These are phyloP conservation scores for Psilocybe sp. DNA, from an alignment of 768 basidiomycete species.

Conservation along the genomic window DNA sequence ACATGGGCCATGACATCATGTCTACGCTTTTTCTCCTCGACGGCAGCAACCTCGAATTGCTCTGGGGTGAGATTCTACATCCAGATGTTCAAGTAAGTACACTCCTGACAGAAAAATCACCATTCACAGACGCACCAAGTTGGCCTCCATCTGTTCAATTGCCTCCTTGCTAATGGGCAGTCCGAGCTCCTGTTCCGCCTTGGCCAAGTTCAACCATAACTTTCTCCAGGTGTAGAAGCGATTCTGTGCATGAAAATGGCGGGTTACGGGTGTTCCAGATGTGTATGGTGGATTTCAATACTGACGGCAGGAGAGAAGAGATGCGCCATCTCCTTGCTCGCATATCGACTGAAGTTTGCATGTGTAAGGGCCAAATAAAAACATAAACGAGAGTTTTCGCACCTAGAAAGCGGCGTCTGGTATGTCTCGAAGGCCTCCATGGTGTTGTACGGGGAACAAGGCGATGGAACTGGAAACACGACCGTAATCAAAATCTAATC, in stretches of 20 bases:
- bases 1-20: constrained; percentile 99
- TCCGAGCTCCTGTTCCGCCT: constrained; percentile 94
- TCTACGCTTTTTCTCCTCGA: constrained; percentile 94
- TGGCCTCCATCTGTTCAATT: constrained; percentile 90
- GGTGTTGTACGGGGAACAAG: no score
- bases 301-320: constrained; percentile 91
- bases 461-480: no score
- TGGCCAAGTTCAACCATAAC: constrained; percentile 94
- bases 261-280: background rate
- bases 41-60: constrained; percentile 89
- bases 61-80: constrained; percentile 74
- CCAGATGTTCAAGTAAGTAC: background rate
- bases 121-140: constrained; percentile 54
- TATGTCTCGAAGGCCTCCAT: constrained; percentile 74
- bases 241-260: constrained; percentile 50
- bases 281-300: constrained; percentile 10
- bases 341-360: constrained; percentile 75
- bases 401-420: constrained; percentile 83
- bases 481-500: no score
- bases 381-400: constrained; percentile 1
- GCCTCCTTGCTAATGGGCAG: constrained; percentile 87
- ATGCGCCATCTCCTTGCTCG: constrained; percentile 97
- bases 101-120: background rate
- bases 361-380: background rate
- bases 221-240: constrained; percentile 94